These are phyloP conservation scores for Colletotrichum costaricense DNA, from an alignment of 2,329 filamentous ascomycete species.

Conservation along the genomic window DNA sequence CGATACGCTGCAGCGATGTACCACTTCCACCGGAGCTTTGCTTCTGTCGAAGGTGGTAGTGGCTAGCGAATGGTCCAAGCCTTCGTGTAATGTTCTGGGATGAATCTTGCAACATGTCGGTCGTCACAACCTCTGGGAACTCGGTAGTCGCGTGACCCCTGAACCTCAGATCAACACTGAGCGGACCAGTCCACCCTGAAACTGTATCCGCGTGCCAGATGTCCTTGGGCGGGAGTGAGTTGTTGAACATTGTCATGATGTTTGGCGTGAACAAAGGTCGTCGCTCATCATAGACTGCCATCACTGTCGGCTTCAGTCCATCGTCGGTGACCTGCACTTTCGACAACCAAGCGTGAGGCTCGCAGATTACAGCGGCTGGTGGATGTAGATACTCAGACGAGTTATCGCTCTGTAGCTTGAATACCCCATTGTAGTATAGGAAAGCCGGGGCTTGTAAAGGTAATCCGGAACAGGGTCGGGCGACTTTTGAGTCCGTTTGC, in stretches of 20 bases:
- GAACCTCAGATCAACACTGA: not conserved
- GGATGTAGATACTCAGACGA: not conserved
- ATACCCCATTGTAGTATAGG: slow-evolving; percentile 1
- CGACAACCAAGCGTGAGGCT: slow-evolving; percentile 9
- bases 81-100: slow-evolving; percentile 1
- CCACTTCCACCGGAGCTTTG: not conserved
- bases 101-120: not conserved
- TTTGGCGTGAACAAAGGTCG: not conserved
- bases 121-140: not conserved
- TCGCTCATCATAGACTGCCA: not conserved
- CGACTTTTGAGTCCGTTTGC: not conserved
- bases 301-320: not conserved
- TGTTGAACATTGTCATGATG: slow-evolving; percentile 3
- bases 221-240: not conserved
- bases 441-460: slow-evolving; percentile 1
- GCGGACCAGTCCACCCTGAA: not conserved
- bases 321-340: slow-evolving; percentile 19
- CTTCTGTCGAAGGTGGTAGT: slow-evolving; percentile 3
- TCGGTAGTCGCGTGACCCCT: not conserved
- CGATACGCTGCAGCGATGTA: not conserved
- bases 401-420: not conserved
- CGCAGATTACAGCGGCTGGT: slow-evolving; percentile 13
- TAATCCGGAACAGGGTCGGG: not conserved
- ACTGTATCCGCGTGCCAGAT: not conserved
- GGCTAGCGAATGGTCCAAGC: not conserved